A percentile compares a stretch with the other conserved stretches of the same genome.
These are phyloP conservation scores for Dunaliella primolecta DNA, from an alignment of 139 green algal species.

Conservation along the genomic window DNA sequence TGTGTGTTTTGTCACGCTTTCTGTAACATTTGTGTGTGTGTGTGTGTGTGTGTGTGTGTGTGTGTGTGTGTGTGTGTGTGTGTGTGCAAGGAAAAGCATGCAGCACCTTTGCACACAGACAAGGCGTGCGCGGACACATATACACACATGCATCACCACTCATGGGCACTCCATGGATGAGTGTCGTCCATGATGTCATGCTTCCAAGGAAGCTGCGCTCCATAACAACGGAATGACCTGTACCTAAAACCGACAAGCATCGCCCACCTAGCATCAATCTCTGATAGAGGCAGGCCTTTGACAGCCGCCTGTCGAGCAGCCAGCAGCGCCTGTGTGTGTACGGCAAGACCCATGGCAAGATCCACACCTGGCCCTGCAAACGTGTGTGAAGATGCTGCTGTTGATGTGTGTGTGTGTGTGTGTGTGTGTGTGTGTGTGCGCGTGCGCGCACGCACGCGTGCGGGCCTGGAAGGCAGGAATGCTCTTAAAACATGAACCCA, in stretches of 20 bases:
- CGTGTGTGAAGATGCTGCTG: not conserved
- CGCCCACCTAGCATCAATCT: constrained; percentile 13
- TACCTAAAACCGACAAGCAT: no score
- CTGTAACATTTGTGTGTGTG: not conserved
- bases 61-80: not conserved
- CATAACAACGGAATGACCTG: no score
- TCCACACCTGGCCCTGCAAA: not conserved
- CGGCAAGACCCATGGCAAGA: not conserved
- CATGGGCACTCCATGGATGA: no score
- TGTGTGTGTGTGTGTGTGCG: not conserved
- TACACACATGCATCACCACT: not conserved
- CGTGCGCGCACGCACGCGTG: not conserved
- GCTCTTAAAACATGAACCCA: not conserved
- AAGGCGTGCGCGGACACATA: not conserved
- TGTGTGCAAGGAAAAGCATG: no score
- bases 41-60: not conserved
- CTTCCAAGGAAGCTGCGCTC: no score
- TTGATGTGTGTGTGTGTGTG: not conserved
- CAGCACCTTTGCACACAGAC: no score
- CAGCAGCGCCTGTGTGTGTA: constrained; percentile 1
- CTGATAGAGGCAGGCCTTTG: constrained; percentile 1
- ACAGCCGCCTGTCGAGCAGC: not conserved
- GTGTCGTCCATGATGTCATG: no score
- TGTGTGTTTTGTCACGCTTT: not conserved
- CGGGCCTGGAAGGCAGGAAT: not conserved